Evolutionary conservation across 2,329 filamentous ascomycete species (phyloP).

Genomic region (Alternaria solani): DNA sequence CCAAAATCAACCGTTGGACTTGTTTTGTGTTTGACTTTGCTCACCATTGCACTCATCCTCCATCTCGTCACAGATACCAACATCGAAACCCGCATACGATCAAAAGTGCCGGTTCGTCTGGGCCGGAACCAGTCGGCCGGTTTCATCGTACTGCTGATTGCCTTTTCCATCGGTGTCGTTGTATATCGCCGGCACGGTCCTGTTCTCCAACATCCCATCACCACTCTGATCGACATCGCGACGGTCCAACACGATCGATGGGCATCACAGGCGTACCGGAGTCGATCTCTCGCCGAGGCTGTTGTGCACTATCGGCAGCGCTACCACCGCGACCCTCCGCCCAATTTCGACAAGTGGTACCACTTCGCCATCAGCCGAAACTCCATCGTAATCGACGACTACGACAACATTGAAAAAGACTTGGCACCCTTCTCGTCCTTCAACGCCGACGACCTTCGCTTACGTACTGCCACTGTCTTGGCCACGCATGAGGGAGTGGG

Average conservation of each 20-base stretch:
- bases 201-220: slow-evolving; percentile 62
- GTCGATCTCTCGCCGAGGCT: slow-evolving; percentile 59
- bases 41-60: slow-evolving; percentile 44
- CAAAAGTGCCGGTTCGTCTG: slow-evolving; percentile 41
- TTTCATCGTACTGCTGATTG: slow-evolving; percentile 53
- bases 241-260: slow-evolving; percentile 59
- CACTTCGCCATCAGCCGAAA: slow-evolving; percentile 61
- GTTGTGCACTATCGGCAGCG: slow-evolving; percentile 61
- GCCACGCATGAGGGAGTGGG: slow-evolving; percentile 64
- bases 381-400: slow-evolving; percentile 66
- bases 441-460: slow-evolving; percentile 59
- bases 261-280: slow-evolving; percentile 57
- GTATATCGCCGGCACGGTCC: slow-evolving; percentile 53
- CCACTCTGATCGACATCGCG: slow-evolving; percentile 62
- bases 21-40: slow-evolving; percentile 38
- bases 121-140: slow-evolving; percentile 42
- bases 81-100: slow-evolving; percentile 39
- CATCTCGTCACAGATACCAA: slow-evolving; percentile 41
- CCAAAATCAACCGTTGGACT: slow-evolving; percentile 45
- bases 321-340: slow-evolving; percentile 64
- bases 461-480: slow-evolving; percentile 61
- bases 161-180: slow-evolving; percentile 41
- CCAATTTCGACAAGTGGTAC: slow-evolving; percentile 68
- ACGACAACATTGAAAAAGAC: slow-evolving; percentile 66
- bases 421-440: slow-evolving; percentile 64